Evolutionary conservation across 768 basidiomycete genomes (phyloP).

Genomic region (Aureoboletus auriporus): DNA sequence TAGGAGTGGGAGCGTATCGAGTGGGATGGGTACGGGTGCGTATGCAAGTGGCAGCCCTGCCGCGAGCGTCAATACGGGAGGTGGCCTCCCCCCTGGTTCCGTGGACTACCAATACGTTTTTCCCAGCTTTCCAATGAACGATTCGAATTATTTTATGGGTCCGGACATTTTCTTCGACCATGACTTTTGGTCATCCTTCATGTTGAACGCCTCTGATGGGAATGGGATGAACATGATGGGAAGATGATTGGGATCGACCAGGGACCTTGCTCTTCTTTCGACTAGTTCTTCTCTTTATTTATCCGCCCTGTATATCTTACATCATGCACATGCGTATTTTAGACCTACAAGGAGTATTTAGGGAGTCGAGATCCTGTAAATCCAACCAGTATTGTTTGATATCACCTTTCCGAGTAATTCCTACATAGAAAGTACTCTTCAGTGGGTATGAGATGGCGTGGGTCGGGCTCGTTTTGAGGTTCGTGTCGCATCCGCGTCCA

Average conservation of each 20-base stretch:
- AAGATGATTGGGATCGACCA: not conserved
- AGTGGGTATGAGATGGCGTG: too few relatives aligned
- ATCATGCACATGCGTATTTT: conserved; percentile 5
- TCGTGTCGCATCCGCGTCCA: not conserved
- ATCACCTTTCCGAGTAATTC: too few relatives aligned
- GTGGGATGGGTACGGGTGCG: conserved; percentile 12
- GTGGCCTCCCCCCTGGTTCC: not conserved
- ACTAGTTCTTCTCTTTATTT: not conserved
- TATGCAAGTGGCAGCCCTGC: conserved; percentile 10
- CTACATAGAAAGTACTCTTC: too few relatives aligned
- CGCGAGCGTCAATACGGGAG: not conserved
- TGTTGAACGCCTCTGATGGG: conserved; percentile 31
- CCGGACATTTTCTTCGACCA: conserved; percentile 41
- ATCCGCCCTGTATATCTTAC: not conserved
- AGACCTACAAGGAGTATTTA: conserved; percentile 3
- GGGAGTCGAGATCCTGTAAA: not conserved
- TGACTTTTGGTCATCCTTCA: conserved; percentile 42
- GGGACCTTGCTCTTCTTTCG: not conserved
- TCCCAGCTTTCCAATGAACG: conserved; percentile 21
- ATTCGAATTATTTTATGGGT: conserved; percentile 30
- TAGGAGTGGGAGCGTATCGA: conserved; percentile 15
- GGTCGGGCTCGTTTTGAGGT: not conserved
- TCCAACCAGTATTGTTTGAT: too few relatives aligned
- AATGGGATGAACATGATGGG: conserved; percentile 11
- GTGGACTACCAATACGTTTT: conserved; percentile 20